A percentile compares a stretch with the other conserved stretches of the same genome.
Evolutionary conservation across 2,329 filamentous ascomycete genomes (phyloP).

Genomic region (Penicillium sp.): DNA sequence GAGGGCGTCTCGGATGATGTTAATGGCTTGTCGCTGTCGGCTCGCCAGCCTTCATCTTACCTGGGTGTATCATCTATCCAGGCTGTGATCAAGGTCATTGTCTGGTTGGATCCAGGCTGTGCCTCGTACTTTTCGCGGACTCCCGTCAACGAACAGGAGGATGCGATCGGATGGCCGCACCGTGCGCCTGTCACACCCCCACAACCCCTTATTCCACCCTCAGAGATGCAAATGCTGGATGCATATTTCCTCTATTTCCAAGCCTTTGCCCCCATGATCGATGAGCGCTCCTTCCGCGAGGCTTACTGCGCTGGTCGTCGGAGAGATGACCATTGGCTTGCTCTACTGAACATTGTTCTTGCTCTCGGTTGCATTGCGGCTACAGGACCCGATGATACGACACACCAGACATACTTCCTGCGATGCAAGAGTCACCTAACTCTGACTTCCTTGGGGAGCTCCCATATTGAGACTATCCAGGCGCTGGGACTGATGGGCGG

Average conservation of each 20-base stretch:
- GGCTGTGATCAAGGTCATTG: slow-evolving; percentile 63
- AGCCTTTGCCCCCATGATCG: slow-evolving; percentile 63
- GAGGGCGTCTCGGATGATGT: slow-evolving; percentile 62
- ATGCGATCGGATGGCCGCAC: slow-evolving; percentile 19
- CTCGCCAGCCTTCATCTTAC: slow-evolving; percentile 57
- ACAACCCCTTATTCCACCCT: slow-evolving; percentile 48
- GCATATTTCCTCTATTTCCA: slow-evolving; percentile 69
- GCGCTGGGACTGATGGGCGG: slow-evolving; percentile 63
- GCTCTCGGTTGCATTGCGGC: slow-evolving; percentile 65
- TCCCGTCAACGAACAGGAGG: slow-evolving; percentile 18
- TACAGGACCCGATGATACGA: slow-evolving; percentile 54
- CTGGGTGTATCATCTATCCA: slow-evolving; percentile 67
- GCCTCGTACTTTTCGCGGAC: slow-evolving; percentile 41
- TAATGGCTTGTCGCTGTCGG: slow-evolving; percentile 56
- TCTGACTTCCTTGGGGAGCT: slow-evolving; percentile 60
- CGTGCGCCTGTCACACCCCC: slow-evolving; percentile 39
- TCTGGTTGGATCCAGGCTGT: slow-evolving; percentile 46
- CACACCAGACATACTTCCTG: slow-evolving; percentile 61
- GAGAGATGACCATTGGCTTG: slow-evolving; percentile 61
- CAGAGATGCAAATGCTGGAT: slow-evolving; percentile 61
- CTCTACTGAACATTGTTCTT: slow-evolving; percentile 66
- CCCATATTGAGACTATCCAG: slow-evolving; percentile 65
- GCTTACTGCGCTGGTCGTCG: slow-evolving; percentile 56
- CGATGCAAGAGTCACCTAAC: slow-evolving; percentile 58
- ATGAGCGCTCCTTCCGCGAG: slow-evolving; percentile 61